Conservation (phyloP, 495 filamentous ascomycete genomes). For the Thermothielavioides terrestris region DNA sequence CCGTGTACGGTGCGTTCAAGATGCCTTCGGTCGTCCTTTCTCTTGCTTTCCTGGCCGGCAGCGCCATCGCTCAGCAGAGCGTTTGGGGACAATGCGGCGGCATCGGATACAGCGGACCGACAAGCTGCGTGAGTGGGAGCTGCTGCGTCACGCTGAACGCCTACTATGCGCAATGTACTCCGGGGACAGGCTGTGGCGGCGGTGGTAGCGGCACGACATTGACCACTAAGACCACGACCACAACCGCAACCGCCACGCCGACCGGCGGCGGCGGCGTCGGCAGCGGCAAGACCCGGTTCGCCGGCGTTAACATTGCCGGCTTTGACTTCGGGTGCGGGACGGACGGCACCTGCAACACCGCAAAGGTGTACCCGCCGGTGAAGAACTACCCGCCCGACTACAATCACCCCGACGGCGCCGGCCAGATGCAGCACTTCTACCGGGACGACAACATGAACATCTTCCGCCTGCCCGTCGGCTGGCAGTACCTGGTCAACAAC, state of each 20-base stretch:
- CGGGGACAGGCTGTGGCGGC: not conserved
- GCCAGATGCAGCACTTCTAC: not conserved
- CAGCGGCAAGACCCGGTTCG: not conserved
- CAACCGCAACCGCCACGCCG: not conserved
- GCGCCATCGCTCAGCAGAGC: not conserved
- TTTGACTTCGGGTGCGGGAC: not conserved
- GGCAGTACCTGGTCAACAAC: not conserved
- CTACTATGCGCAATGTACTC: not conserved
- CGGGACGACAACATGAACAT: not conserved
- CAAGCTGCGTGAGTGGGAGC: not conserved
- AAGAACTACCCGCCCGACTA: not conserved
- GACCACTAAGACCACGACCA: not conserved
- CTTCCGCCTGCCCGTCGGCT: not conserved
- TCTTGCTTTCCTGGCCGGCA: not conserved
- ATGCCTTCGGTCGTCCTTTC: not conserved
- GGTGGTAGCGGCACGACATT: not conserved
- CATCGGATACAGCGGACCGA: not conserved
- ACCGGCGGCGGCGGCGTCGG: too few species aligned
- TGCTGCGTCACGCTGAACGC: not conserved
- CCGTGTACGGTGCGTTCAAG: too few species aligned
- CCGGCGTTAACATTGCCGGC: not conserved
- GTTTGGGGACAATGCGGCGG: not conserved
- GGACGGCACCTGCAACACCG: not conserved
- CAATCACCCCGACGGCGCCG: not conserved
- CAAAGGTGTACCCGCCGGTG: not conserved